Conservation (phyloP, 768 basidiomycete genomes). For the Russula brevipes region DNA sequence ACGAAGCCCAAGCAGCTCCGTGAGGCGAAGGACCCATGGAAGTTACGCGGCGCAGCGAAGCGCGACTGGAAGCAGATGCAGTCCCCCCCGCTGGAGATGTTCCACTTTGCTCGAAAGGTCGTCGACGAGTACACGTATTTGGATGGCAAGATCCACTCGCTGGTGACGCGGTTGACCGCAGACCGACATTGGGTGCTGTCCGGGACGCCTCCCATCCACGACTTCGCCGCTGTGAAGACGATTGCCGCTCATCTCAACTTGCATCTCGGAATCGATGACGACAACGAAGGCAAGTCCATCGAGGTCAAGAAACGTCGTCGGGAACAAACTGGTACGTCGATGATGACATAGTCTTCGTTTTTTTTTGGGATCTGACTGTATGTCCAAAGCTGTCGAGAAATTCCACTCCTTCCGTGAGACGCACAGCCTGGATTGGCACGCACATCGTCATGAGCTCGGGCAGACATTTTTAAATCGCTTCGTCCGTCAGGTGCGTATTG, state of each 20-base stretch:
- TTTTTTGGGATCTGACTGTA: neutral
- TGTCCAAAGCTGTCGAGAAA: slow-evolving; percentile 64
- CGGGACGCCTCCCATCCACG: slow-evolving; percentile 88
- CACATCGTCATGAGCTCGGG: slow-evolving; percentile 75
- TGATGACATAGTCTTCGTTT: neutral
- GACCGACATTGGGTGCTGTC: slow-evolving; percentile 93
- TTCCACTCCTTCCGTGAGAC: slow-evolving; percentile 98
- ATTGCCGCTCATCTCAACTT: slow-evolving; percentile 83
- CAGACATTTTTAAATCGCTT: slow-evolving; percentile 78
- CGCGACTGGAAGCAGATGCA: slow-evolving; percentile 76
- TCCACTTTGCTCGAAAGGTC: slow-evolving; percentile 84
- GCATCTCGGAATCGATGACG: slow-evolving; percentile 91
- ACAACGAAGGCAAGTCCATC: slow-evolving; percentile 69
- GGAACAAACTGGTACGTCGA: slow-evolving; percentile 70
- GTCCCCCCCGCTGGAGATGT: slow-evolving; percentile 84
- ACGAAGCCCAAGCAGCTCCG: slow-evolving; percentile 31
- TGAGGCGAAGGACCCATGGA: slow-evolving; percentile 75
- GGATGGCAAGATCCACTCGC: slow-evolving; percentile 69
- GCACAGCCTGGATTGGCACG: slow-evolving; percentile 88
- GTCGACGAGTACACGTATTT: slow-evolving; percentile 96
- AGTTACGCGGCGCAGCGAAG: slow-evolving; percentile 56
- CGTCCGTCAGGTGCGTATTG: slow-evolving; percentile 67
- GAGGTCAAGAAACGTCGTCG: slow-evolving; percentile 74
- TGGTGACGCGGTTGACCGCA: slow-evolving; percentile 71
- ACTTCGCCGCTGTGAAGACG: slow-evolving; percentile 86